These are phyloP conservation scores for Plasmopara muralis DNA, from an alignment of 352 stramenopile species.

Conservation along the genomic window DNA sequence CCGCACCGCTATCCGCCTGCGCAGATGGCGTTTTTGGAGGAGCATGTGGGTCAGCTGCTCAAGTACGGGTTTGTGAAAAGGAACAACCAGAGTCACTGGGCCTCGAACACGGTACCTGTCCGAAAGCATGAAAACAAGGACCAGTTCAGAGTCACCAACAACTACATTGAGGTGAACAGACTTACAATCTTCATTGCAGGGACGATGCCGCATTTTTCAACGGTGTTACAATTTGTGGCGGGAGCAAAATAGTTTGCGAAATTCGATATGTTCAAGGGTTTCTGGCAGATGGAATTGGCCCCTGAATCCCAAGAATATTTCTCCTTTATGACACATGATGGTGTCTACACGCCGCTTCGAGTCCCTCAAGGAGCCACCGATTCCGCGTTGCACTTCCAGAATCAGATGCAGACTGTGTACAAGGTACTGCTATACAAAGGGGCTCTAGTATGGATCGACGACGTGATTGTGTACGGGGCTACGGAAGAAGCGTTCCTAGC, in stretches of 20 bases:
- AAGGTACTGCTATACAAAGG: too few species aligned
- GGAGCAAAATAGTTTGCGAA: neutral
- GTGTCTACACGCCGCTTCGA: neutral
- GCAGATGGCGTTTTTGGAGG: neutral
- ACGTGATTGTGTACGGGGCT: too few species aligned
- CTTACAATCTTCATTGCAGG: neutral
- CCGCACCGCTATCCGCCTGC: neutral
- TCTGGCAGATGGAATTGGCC: neutral
- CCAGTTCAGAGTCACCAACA: neutral
- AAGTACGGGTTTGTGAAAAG: neutral
- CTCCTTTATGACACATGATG: neutral
- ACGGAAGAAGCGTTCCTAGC: too few species aligned
- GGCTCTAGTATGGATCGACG: too few species aligned
- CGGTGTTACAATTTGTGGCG: neutral
- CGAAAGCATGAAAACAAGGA: neutral
- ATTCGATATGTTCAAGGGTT: neutral
- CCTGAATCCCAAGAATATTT: neutral
- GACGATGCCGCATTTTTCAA: neutral
- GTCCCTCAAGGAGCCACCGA: too few species aligned
- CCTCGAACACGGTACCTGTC: neutral
- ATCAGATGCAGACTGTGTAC: too few species aligned
- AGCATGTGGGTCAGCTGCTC: neutral
- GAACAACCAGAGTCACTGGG: neutral
- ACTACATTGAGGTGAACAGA: neutral
- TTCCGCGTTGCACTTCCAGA: too few species aligned